Conservation (phyloP, 2,329 filamentous ascomycete species). For the Ophiostoma perfectum region DNA sequence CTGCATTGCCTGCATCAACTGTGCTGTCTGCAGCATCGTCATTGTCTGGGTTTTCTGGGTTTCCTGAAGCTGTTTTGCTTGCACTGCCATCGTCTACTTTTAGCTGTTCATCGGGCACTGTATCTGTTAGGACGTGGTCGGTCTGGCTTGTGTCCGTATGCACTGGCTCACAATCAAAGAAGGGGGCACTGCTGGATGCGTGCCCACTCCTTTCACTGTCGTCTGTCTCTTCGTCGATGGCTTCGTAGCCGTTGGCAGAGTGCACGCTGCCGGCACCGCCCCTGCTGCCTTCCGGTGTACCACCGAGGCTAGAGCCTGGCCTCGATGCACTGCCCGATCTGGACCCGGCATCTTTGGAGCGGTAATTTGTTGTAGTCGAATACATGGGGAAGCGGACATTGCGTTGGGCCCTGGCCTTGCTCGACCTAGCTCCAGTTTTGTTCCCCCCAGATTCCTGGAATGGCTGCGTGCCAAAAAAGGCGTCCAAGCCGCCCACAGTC, state of each 20-base stretch:
- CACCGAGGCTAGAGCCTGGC: neutral
- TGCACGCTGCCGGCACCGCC: neutral
- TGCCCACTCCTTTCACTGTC: too few species aligned
- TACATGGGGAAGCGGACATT: conserved; percentile 16
- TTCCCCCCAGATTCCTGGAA: neutral
- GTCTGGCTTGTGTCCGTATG: too few species aligned
- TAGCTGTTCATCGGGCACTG: too few species aligned
- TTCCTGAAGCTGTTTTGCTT: too few species aligned
- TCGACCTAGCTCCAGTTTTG: neutral
- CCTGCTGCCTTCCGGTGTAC: neutral
- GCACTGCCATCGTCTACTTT: too few species aligned
- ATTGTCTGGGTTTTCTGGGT: too few species aligned
- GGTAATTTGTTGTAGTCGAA: conserved; percentile 10
- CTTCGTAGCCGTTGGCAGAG: neutral
- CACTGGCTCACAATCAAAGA: too few species aligned
- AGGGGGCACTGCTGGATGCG: too few species aligned
- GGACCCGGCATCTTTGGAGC: neutral
- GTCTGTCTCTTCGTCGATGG: too few species aligned
- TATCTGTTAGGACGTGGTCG: too few species aligned
- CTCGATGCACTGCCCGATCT: neutral
- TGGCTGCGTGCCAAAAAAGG: neutral
- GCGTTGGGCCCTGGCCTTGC: neutral
- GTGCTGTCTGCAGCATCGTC: too few species aligned
- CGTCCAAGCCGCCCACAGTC: neutral
- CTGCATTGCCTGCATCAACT: too few species aligned